Conservation (phyloP, 768 basidiomycete genomes). For the Hypholoma sublateritium region DNA sequence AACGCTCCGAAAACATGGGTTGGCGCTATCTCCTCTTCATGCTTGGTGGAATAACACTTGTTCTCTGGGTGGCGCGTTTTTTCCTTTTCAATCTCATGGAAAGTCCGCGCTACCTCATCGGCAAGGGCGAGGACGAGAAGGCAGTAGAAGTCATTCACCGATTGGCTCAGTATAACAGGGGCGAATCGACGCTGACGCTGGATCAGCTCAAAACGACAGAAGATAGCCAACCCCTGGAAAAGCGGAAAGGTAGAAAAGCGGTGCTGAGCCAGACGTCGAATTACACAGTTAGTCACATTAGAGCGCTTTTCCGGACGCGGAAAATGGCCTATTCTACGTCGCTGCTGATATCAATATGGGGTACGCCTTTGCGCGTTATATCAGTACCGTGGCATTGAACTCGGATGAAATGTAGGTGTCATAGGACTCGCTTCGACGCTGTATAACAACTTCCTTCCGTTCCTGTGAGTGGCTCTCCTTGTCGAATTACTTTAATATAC, state of each 20-base stretch:
- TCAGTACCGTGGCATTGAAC: neutral
- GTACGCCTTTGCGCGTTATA: constrained; percentile 19
- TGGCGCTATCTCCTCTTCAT: constrained; percentile 78
- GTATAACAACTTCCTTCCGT: constrained; percentile 46
- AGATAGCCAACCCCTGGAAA: neutral
- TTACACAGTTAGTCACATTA: constrained; percentile 42
- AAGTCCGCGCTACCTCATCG: constrained; percentile 72
- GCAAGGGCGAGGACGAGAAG: constrained; percentile 60
- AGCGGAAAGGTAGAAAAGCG: constrained; percentile 13
- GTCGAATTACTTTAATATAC: neutral
- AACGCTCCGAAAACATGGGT: constrained; percentile 57
- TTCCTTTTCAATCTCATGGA: constrained; percentile 68
- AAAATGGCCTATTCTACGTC: constrained; percentile 69
- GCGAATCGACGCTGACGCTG: constrained; percentile 44
- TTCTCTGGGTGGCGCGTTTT: constrained; percentile 62
- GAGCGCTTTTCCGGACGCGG: constrained; percentile 58
- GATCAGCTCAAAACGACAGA: constrained; percentile 41
- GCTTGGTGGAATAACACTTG: constrained; percentile 69
- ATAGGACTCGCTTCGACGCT: constrained; percentile 77
- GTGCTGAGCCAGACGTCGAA: constrained; percentile 38
- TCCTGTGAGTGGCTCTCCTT: constrained; percentile 11
- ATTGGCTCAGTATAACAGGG: constrained; percentile 62
- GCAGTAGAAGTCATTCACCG: constrained; percentile 63
- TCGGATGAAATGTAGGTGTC: constrained; percentile 40
- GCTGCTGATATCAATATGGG: constrained; percentile 55